Percentiles rank a stretch among this genome's conserved stretches.
Evolutionary conservation across 2,329 filamentous ascomycete species (phyloP).

Genomic region (Aspergillus pseudoglaucus): DNA sequence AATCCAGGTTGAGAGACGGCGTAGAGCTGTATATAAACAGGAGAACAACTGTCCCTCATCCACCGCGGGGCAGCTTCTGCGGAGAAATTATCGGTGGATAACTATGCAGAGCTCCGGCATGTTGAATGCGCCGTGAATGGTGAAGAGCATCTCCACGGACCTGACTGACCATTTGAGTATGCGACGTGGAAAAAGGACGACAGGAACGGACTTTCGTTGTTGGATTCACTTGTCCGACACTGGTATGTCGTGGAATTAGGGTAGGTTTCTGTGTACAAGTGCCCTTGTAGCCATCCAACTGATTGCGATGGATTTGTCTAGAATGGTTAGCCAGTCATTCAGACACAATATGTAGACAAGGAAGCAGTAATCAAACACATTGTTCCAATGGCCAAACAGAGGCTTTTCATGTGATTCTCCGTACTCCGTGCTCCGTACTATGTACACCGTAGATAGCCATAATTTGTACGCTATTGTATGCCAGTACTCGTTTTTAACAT

Average conservation of each 20-base stretch:
- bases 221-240: not conserved
- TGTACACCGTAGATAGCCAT: too few species aligned
- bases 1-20: too few species aligned
- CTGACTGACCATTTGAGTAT: conserved; percentile 1
- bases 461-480: too few species aligned
- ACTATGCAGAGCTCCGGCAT: conserved; percentile 1
- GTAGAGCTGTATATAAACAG: not conserved
- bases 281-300: not conserved
- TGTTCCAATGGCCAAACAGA: too few species aligned
- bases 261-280: not conserved
- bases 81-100: conserved; percentile 7
- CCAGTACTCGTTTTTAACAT: too few species aligned
- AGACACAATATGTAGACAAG: too few species aligned
- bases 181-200: not conserved
- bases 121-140: conserved; percentile 1
- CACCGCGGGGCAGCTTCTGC: conserved; percentile 3
- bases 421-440: too few species aligned
- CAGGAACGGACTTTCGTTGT: not conserved
- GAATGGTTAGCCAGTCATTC: too few species aligned
- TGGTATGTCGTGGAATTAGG: not conserved
- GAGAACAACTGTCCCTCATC: not conserved
- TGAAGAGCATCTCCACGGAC: not conserved
- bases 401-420: too few species aligned
- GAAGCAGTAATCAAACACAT: too few species aligned
- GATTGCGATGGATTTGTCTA: too few species aligned